These are phyloP conservation scores for Oxalis stricta DNA, from an alignment of 441 rosid genomes.

Conservation along the genomic window DNA sequence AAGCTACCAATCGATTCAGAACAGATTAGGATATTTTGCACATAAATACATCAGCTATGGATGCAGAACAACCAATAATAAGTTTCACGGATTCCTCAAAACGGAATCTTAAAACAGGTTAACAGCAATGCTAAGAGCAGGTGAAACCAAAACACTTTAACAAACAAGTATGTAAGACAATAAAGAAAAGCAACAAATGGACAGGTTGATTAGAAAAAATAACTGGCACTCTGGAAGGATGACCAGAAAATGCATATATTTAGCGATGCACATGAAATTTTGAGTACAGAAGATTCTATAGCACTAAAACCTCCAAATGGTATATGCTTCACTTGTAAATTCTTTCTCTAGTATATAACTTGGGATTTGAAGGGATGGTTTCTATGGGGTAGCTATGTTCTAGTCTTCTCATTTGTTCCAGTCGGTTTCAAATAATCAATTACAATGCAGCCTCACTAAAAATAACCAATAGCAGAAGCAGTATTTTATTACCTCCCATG, in stretches of 20 bases:
- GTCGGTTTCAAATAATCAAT: too few relatives aligned
- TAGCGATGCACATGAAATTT: too few relatives aligned
- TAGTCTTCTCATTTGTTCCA: too few relatives aligned
- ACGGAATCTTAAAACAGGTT: not conserved
- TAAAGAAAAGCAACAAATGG: not conserved
- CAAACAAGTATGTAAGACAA: not conserved
- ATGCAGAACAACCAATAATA: not conserved
- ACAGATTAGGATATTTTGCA: not conserved
- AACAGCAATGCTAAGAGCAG: not conserved
- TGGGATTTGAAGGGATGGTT: too few relatives aligned
- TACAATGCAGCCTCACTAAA: too few relatives aligned
- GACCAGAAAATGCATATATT: too few relatives aligned
- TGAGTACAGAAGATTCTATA: too few relatives aligned
- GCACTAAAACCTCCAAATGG: too few relatives aligned
- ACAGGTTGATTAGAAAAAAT: not conserved
- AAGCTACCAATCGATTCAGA: conserved; percentile 29
- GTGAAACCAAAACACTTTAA: not conserved
- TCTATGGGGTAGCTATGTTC: too few relatives aligned
- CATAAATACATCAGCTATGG: not conserved
- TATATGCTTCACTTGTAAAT: too few relatives aligned
- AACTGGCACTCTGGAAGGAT: too few relatives aligned
- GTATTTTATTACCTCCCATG: conserved; percentile 55
- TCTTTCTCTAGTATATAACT: too few relatives aligned
- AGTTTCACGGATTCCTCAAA: not conserved
- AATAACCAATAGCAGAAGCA: not conserved